Base-by-base conservation (phyloP, 2,329 filamentous ascomycete genomes). In the Pestalotiopsis sp. region DNA sequence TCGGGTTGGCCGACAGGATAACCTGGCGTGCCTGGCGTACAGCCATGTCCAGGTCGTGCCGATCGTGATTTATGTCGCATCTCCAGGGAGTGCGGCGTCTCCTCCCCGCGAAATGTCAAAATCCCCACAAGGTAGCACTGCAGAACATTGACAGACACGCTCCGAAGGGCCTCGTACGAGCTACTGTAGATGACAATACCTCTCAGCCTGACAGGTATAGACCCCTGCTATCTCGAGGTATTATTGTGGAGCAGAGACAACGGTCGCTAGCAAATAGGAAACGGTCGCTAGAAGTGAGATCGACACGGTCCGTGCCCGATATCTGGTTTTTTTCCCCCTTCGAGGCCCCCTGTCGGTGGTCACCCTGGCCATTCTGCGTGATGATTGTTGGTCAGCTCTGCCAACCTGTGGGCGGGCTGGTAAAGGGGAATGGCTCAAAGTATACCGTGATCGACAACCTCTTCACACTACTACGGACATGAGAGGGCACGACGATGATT, bases 121-220 rank as follows among this genome's bases (percentile, higher is more conserved):
- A 49, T 12, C 62, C 62, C 62, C 62, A 65, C 62, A 65, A 65
- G 62, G 62, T 65, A n/a, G 62, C 49, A 65, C 41, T 65, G 62
- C 41, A 52, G 17, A 36, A 36, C 31, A 36, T 23, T 52, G 45
- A n/a, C 41, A 14, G 23, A 23, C n/a, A 3, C n/a, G 2, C 38
- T 52, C 41, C 62, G 41, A 65, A 36, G 17, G 39, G 20, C n/a
- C 36, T 65, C 39, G 62, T 65, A 49, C 17, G 20, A 17, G 31
- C 31, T 13, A 56, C 38, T 25, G 38, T 39, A 49, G 39, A 49
- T 49, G 38, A 65, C 62, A 56, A 49, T 65, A 39, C 23, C 59
- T 52, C 12, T 65, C 20, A 65, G 62, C n/a, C 38, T 56, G 38
- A 31, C 38, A 65, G 62, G 41, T 39, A 27, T 65, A 23, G 20